Evolutionary conservation across 1,284 basidiomycete species (phyloP).

Genomic region (Inonotus hispidus): DNA sequence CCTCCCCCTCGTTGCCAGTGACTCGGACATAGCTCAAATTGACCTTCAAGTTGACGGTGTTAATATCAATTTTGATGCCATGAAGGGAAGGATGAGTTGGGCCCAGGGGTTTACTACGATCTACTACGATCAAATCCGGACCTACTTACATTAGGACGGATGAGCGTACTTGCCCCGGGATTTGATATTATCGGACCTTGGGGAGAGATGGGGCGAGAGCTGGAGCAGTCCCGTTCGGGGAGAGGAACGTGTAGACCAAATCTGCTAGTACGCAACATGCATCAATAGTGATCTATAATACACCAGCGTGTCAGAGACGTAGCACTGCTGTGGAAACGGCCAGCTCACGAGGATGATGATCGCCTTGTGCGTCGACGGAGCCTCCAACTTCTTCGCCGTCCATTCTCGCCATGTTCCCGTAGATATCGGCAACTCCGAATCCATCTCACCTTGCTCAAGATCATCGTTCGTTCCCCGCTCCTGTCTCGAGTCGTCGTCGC

Average conservation of each 20-base stretch:
- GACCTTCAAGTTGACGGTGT: background rate
- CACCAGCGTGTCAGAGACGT: too few species aligned
- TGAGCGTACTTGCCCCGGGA: too few species aligned
- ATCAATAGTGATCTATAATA: constrained; percentile 56
- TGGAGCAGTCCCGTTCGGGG: constrained; percentile 37
- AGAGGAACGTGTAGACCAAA: constrained; percentile 61
- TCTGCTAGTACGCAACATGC: constrained; percentile 62
- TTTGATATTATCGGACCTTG: background rate
- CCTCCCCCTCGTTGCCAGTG: too few species aligned
- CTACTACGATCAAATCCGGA: too few species aligned
- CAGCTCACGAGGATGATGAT: constrained; percentile 55
- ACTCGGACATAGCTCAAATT: too few species aligned
- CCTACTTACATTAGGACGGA: too few species aligned
- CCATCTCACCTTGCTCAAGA: constrained; percentile 9
- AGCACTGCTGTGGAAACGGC: too few species aligned
- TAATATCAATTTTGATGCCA: background rate
- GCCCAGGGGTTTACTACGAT: too few species aligned
- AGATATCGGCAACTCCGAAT: too few species aligned
- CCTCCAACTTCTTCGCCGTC: constrained; percentile 48
- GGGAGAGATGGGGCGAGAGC: background rate
- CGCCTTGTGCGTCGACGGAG: constrained; percentile 45
- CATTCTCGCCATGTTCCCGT: constrained; percentile 30
- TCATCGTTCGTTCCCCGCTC: background rate
- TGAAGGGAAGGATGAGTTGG: background rate
- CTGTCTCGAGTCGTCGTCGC: background rate